Conservation (phyloP, 2,329 filamentous ascomycete species). For the Monosporascus sp. region DNA sequence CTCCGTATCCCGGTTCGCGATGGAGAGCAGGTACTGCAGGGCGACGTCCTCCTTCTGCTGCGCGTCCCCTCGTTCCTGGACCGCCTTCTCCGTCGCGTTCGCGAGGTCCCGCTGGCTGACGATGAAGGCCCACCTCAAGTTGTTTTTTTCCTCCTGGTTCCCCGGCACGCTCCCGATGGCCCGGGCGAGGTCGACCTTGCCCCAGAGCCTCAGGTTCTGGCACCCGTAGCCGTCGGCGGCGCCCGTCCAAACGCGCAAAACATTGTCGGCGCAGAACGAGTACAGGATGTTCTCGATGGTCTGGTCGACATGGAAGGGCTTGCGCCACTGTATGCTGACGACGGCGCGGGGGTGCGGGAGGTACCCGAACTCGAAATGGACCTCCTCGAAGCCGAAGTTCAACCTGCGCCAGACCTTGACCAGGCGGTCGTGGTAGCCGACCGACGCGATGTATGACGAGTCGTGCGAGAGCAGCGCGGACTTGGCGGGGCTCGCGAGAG, state of each 20-base stretch:
- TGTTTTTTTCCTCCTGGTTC: conserved; percentile 17
- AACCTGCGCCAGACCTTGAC: conserved; percentile 91
- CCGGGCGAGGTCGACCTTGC: conserved; percentile 67
- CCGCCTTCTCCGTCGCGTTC: conserved; percentile 68
- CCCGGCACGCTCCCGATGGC: conserved; percentile 52
- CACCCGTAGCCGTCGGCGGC: conserved; percentile 66
- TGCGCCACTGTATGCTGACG: conserved; percentile 82
- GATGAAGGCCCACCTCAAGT: conserved; percentile 67
- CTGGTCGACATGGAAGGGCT: conserved; percentile 70
- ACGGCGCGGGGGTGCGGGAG: conserved; percentile 77
- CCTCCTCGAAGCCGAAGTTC: conserved; percentile 75
- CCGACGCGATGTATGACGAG: conserved; percentile 78
- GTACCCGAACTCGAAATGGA: conserved; percentile 86
- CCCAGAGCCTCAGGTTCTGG: conserved; percentile 73
- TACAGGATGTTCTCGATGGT: conserved; percentile 83
- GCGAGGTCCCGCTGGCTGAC: conserved; percentile 78
- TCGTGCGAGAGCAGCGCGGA: conserved; percentile 79
- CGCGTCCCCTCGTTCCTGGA: conserved; percentile 53
- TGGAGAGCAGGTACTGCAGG: conserved; percentile 76
- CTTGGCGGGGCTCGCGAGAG: conserved; percentile 66
- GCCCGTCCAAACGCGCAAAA: conserved; percentile 77
- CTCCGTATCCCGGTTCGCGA: conserved; percentile 81
- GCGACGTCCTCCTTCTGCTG: conserved; percentile 62
- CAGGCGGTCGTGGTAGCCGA: conserved; percentile 71
- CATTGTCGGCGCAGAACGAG: conserved; percentile 76